phyloP scores from a whole-genome alignment of 2,329 filamentous ascomycete genomes.

The Salinomyces thailandicus region DNA sequence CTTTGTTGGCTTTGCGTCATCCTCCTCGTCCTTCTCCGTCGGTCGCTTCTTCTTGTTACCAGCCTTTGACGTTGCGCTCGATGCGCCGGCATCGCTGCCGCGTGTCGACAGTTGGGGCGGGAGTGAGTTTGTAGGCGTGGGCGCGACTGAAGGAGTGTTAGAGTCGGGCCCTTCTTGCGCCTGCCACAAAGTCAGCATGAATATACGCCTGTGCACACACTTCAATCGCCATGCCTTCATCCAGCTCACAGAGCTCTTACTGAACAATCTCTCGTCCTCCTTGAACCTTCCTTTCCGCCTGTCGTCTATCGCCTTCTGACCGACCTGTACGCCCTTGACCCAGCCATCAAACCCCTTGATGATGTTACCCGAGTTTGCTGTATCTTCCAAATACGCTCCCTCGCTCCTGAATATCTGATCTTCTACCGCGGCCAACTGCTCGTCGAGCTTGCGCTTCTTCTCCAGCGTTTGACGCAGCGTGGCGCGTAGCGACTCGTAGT shows the following conservation, averaged over 20 bases:
- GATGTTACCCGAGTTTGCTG: constrained; percentile 77
- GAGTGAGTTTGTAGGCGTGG: constrained; percentile 38
- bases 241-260: constrained; percentile 26
- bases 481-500: constrained; percentile 62
- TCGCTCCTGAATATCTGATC: constrained; percentile 78
- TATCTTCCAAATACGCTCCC: constrained; percentile 80
- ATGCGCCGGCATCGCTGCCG: constrained; percentile 35
- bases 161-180: constrained; percentile 24
- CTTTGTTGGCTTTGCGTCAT: constrained; percentile 36
- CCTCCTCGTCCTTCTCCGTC: constrained; percentile 36
- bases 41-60: constrained; percentile 38
- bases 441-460: constrained; percentile 54
- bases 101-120: constrained; percentile 30
- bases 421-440: constrained; percentile 45
- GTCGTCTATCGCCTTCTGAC: constrained; percentile 42
- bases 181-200: constrained; percentile 7
- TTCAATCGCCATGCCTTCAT: constrained; percentile 20
- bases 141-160: constrained; percentile 36
- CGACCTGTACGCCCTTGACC: constrained; percentile 65
- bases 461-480: constrained; percentile 57
- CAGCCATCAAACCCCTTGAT: constrained; percentile 97
- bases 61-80: constrained; percentile 26
- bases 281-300: constrained; percentile 54
- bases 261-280: constrained; percentile 65
- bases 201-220: not conserved